phyloP scores from a whole-genome alignment of 2,329 filamentous ascomycete genomes.

The Lithohypha guttulata region DNA sequence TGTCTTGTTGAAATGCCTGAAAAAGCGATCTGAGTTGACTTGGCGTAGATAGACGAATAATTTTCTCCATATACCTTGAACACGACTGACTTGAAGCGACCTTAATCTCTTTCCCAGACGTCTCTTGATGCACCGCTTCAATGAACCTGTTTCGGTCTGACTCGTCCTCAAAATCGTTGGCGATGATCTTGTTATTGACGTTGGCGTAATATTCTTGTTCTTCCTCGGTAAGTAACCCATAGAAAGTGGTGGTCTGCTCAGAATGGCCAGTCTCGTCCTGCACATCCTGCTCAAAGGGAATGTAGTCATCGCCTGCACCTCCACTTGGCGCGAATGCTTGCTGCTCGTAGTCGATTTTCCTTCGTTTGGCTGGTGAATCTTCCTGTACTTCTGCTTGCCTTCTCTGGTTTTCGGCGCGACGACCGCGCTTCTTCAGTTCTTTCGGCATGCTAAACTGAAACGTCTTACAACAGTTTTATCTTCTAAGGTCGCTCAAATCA shows the following conservation, averaged over 20 bases:
- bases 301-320: conserved; percentile 28
- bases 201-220: conserved; percentile 94
- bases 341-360: conserved; percentile 25
- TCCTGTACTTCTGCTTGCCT: conserved; percentile 28
- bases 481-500: too few species aligned
- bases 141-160: conserved; percentile 65
- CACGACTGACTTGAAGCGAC: conserved; percentile 92
- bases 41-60: conserved; percentile 71
- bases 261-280: conserved; percentile 14
- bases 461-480: too few species aligned
- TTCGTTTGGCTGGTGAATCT: conserved; percentile 30
- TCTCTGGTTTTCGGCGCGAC: conserved; percentile 29
- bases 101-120: conserved; percentile 86
- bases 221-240: conserved; percentile 80
- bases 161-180: conserved; percentile 70
- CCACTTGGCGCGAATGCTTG: conserved; percentile 12
- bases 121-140: conserved; percentile 75
- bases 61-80: conserved; percentile 80
- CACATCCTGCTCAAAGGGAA: conserved; percentile 27
- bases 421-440: conserved; percentile 38
- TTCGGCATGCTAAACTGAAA: conserved; percentile 31
- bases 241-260: conserved; percentile 60
- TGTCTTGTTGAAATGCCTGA: conserved; percentile 72
- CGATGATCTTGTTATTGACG: conserved; percentile 78
- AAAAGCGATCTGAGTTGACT: conserved; percentile 80